phyloP scores from a whole-genome alignment of 1,284 basidiomycete species.

The Boletus nobilissimus region DNA sequence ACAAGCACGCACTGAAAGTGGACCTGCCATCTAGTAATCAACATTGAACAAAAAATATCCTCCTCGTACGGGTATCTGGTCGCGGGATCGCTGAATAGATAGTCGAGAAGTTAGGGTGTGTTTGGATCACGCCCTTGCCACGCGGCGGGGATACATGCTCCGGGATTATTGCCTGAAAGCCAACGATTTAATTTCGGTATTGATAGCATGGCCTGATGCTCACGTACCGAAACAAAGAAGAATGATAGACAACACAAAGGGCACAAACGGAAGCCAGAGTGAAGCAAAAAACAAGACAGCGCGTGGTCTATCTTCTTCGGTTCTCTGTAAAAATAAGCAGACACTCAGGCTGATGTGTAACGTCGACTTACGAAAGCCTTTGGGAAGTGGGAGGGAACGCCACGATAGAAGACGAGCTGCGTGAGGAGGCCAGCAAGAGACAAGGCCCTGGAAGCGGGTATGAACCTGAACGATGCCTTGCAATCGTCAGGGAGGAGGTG shows the following conservation, averaged over 20 bases:
- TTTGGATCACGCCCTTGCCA: background rate
- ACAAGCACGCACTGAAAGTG: too few relatives aligned
- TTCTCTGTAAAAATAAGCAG: background rate
- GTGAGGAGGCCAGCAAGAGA: constrained; percentile 13
- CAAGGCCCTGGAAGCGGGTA: constrained; percentile 6
- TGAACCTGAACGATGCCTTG: constrained; percentile 7
- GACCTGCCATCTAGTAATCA: too few relatives aligned
- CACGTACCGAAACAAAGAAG: constrained; percentile 3
- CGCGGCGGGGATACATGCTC: background rate
- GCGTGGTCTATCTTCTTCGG: background rate
- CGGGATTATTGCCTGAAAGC: background rate
- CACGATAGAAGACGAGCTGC: constrained; percentile 4
- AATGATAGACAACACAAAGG: background rate
- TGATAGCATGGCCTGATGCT: background rate
- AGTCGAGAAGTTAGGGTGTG: background rate
- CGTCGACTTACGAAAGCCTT: background rate
- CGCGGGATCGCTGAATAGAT: background rate
- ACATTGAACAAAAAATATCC: too few relatives aligned
- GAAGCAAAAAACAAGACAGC: background rate
- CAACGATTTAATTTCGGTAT: background rate
- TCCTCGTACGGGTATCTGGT: too few relatives aligned
- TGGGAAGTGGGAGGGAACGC: background rate
- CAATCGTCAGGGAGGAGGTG: constrained; percentile 5
- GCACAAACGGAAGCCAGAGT: background rate
- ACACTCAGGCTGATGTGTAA: background rate